phyloP scores from a whole-genome alignment of 805 yeast genomes.

The Phaffomyces opuntiae region DNA sequence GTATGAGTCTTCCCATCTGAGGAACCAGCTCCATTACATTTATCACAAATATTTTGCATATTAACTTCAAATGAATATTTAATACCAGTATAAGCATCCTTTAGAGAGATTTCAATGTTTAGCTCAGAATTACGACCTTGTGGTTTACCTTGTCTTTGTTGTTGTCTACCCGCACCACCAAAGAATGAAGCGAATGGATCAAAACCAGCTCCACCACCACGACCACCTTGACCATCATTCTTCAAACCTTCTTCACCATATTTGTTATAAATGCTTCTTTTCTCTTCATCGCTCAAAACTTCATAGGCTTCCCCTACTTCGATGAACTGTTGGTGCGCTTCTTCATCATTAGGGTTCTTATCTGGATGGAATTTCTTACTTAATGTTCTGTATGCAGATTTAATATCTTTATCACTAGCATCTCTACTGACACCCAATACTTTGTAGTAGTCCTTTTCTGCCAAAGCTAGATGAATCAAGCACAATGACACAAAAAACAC shows the following conservation, averaged over 20 bases:
- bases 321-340: constrained; percentile 79
- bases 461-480: constrained; percentile 2
- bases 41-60: constrained; percentile 68
- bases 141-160: constrained; percentile 31
- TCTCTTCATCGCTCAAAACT: constrained; percentile 65
- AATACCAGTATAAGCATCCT: constrained; percentile 67
- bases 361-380: constrained; percentile 92
- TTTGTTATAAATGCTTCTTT: constrained; percentile 60
- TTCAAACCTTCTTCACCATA: constrained; percentile 73
- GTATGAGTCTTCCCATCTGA: constrained; percentile 62
- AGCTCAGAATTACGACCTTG: constrained; percentile 60
- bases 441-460: constrained; percentile 43
- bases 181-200: constrained; percentile 64
- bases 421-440: constrained; percentile 62
- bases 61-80: constrained; percentile 52
- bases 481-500: constrained; percentile 2
- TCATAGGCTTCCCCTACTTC: constrained; percentile 94
- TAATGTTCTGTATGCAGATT: constrained; percentile 73
- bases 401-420: constrained; percentile 77
- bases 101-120: constrained; percentile 47
- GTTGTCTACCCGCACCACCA: constrained; percentile 31
- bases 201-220: constrained; percentile 36
- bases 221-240: constrained; percentile 46
- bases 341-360: constrained; percentile 77
- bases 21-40: constrained; percentile 82